Conservation (phyloP, 2,329 filamentous ascomycete species). For the Mycosphaerella sp. region DNA sequence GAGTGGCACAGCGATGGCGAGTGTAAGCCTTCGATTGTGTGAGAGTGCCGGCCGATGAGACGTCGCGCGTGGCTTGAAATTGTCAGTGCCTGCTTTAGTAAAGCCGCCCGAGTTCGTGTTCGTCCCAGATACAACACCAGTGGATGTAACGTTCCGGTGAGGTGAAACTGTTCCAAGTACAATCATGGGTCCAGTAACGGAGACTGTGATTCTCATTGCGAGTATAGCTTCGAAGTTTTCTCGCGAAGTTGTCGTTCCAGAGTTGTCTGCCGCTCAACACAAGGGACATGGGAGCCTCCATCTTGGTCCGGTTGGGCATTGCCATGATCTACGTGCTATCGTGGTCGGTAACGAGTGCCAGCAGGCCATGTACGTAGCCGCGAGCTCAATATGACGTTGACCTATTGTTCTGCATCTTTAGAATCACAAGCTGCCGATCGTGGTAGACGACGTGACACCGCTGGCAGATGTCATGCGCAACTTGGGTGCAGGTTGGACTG, state of each 20-base stretch:
- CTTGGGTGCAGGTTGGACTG: background rate
- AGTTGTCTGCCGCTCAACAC: background rate
- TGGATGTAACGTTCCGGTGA: background rate
- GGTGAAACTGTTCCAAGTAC: background rate
- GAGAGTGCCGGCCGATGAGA: background rate
- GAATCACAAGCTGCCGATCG: background rate
- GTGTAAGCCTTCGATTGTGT: slow-evolving; percentile 7
- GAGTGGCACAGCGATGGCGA: slow-evolving; percentile 10
- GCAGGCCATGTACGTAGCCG: slow-evolving; percentile 2
- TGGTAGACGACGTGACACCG: slow-evolving; percentile 1
- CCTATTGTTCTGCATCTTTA: slow-evolving; percentile 1
- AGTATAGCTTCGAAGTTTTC: background rate
- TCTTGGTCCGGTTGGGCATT: background rate
- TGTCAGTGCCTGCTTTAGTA: background rate
- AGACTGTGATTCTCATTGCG: background rate
- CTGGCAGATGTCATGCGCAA: slow-evolving; percentile 7
- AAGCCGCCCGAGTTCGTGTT: background rate
- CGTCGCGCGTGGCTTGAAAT: background rate
- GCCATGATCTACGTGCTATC: background rate
- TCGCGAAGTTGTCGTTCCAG: background rate
- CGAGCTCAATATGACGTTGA: background rate
- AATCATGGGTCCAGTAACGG: background rate
- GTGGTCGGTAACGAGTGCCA: slow-evolving; percentile 2
- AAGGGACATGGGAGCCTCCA: background rate
- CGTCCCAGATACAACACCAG: background rate